Percentiles rank a stretch among this genome's conserved stretches.
Conservation (phyloP, 2,329 filamentous ascomycete species). For the Phialophora tarda region DNA sequence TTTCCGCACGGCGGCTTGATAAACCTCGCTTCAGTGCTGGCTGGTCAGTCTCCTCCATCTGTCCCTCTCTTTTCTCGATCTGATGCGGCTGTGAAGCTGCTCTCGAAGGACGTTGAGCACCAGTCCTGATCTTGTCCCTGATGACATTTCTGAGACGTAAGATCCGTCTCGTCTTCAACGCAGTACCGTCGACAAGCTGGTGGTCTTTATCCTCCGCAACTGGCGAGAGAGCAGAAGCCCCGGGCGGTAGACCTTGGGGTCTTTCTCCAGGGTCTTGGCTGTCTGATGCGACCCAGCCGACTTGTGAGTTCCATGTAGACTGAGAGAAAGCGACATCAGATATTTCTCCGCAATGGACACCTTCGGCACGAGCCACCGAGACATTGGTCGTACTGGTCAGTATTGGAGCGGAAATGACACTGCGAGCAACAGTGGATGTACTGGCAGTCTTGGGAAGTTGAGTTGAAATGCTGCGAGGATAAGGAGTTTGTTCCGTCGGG, state of each 20-base stretch:
- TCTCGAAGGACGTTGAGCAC: neutral
- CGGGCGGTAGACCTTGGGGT: neutral
- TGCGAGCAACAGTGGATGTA: conserved; percentile 37
- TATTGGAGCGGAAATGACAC: conserved; percentile 38
- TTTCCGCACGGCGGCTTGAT: conserved; percentile 24
- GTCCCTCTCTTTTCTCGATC: neutral
- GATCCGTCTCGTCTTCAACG: conserved; percentile 21
- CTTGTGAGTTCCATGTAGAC: conserved; percentile 26
- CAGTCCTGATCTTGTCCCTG: conserved; percentile 18
- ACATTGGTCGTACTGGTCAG: conserved; percentile 40
- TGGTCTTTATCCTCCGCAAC: neutral
- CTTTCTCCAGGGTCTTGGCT: neutral
- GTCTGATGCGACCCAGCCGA: conserved; percentile 21
- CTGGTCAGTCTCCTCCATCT: neutral
- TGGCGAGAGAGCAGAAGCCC: neutral
- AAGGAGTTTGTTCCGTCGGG: conserved; percentile 8
- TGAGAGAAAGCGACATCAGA: conserved; percentile 26
- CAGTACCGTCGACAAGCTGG: neutral
- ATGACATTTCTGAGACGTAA: conserved; percentile 22
- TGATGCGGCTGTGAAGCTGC: neutral
- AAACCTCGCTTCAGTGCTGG: conserved; percentile 8
- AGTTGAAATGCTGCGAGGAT: conserved; percentile 31
- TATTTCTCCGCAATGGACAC: conserved; percentile 35
- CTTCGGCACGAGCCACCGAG: conserved; percentile 37
- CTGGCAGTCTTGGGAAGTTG: conserved; percentile 35